Base-by-base conservation (phyloP, 2,329 filamentous ascomycete genomes). In the Tolypocladium tundrense region DNA sequence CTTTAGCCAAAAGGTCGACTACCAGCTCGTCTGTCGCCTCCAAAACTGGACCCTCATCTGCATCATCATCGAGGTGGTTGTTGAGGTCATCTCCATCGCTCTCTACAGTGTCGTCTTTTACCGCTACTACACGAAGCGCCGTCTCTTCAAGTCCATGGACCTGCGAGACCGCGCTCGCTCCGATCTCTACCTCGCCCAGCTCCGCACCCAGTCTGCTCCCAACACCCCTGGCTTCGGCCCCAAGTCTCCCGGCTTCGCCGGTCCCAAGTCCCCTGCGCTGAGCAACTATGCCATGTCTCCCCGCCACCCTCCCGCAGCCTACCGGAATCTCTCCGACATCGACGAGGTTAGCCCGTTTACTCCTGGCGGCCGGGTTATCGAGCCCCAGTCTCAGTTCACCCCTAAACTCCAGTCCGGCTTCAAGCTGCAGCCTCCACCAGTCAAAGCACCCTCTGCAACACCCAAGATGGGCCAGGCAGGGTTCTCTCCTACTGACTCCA, bases 31-130 rank as follows among this genome's bases (percentile, higher is more conserved):
- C 64, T 99, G 94, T 78, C 88, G 93, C 67, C 84, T 99, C 67
- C 76, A 97, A 60, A 94, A 96, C 77, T 99, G 94, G 94, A 83
- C 88, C 45, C 81, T 99, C 62, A 88, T 99, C 71, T 99, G 94
- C 82, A 92, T 92, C 75, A 88, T 99, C 70, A 97, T 99, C 72
- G 94, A 99, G 75, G 82, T 99, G 64, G 89, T 97, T 61, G 82
- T 99, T 66, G 94, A 97, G 70, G 83, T 90, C 64, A 88, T 97
- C 69, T 91, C 89, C 69, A 96, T 99, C 72, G 79, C 86, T 57
- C 90, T 99, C 68, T 99, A 99, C 81, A 91, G 84, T 68, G 83
- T 97, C 69, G 86, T 97, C 72, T 97, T 97, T 80, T 97, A 96
- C 81, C 89, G 94, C 66, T 95, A 96, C 82, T 96, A 92, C 84